Evolutionary conservation across 768 basidiomycete genomes (phyloP).

Genomic region (Cystofilobasidium macerans): DNA sequence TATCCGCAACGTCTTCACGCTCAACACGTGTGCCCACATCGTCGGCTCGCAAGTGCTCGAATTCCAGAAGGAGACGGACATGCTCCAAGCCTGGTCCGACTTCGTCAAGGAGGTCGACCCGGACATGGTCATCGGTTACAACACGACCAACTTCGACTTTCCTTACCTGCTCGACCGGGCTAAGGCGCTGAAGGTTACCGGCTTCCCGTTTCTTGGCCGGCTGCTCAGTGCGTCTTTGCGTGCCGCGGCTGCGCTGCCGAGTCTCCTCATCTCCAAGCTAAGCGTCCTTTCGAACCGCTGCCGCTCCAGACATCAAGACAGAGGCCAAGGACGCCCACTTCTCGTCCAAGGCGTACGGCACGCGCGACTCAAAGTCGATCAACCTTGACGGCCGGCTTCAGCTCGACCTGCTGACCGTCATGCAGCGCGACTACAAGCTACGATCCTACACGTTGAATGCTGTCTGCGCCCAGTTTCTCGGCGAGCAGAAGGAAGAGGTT

Average conservation of each 20-base stretch:
- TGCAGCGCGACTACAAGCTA: slow-evolving; percentile 96
- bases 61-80: slow-evolving; percentile 58
- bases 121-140: slow-evolving; percentile 93
- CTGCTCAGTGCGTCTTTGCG: slow-evolving; percentile 51
- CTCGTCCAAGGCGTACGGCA: slow-evolving; percentile 93
- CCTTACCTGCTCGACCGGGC: slow-evolving; percentile 92
- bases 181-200: slow-evolving; percentile 57
- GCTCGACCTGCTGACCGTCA: slow-evolving; percentile 89
- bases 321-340: slow-evolving; percentile 90
- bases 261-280: not conserved
- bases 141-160: slow-evolving; percentile 85
- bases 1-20: slow-evolving; percentile 89
- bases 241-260: not conserved
- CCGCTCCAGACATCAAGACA: slow-evolving; percentile 57
- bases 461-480: slow-evolving; percentile 92
- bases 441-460: slow-evolving; percentile 96
- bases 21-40: slow-evolving; percentile 86
- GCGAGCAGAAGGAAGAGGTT: slow-evolving; percentile 98
- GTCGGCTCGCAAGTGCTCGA: slow-evolving; percentile 93
- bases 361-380: slow-evolving; percentile 91
- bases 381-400: slow-evolving; percentile 82
- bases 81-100: slow-evolving; percentile 77
- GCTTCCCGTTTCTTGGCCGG: slow-evolving; percentile 65
- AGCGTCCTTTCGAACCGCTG: not conserved
- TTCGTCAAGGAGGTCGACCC: slow-evolving; percentile 86